Conservation (phyloP, 805 yeast genomes). For the Starmera caribaea region DNA sequence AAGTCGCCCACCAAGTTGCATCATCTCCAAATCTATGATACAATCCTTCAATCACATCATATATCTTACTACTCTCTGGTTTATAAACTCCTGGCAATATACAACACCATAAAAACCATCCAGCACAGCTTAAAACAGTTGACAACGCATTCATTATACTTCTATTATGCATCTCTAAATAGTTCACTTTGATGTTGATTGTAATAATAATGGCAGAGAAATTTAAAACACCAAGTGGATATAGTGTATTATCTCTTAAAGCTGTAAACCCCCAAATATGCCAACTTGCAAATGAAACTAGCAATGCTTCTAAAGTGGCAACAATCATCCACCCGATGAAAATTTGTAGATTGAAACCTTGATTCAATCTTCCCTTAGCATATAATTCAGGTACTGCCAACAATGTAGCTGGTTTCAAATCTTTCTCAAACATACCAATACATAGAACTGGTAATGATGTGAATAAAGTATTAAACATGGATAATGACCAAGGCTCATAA, state of each 20-base stretch:
- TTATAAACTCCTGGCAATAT: slow-evolving; percentile 62
- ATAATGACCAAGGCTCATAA: slow-evolving; percentile 92
- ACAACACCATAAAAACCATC: slow-evolving; percentile 81
- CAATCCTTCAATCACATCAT: slow-evolving; percentile 64
- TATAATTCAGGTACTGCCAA: slow-evolving; percentile 90
- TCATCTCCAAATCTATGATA: slow-evolving; percentile 69
- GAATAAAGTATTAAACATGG: slow-evolving; percentile 94
- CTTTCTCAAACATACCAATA: slow-evolving; percentile 93
- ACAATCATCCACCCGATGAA: slow-evolving; percentile 72
- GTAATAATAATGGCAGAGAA: slow-evolving; percentile 65
- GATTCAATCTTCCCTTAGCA: slow-evolving; percentile 60
- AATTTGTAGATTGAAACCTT: slow-evolving; percentile 60
- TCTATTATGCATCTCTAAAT: slow-evolving; percentile 71
- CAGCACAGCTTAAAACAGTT: slow-evolving; percentile 59
- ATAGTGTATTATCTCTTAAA: slow-evolving; percentile 61
- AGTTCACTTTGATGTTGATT: slow-evolving; percentile 69
- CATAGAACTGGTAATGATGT: slow-evolving; percentile 88
- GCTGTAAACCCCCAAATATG: slow-evolving; percentile 65
- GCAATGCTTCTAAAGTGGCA: slow-evolving; percentile 64
- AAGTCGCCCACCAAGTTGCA: slow-evolving; percentile 77
- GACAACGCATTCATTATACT: slow-evolving; percentile 58
- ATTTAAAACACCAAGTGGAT: slow-evolving; percentile 71
- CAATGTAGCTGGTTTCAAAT: slow-evolving; percentile 77
- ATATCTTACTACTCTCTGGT: slow-evolving; percentile 44
- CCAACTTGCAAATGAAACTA: slow-evolving; percentile 59